Base-by-base conservation (phyloP, 2,329 filamentous ascomycete species). In the Pseudocercospora ulei region DNA sequence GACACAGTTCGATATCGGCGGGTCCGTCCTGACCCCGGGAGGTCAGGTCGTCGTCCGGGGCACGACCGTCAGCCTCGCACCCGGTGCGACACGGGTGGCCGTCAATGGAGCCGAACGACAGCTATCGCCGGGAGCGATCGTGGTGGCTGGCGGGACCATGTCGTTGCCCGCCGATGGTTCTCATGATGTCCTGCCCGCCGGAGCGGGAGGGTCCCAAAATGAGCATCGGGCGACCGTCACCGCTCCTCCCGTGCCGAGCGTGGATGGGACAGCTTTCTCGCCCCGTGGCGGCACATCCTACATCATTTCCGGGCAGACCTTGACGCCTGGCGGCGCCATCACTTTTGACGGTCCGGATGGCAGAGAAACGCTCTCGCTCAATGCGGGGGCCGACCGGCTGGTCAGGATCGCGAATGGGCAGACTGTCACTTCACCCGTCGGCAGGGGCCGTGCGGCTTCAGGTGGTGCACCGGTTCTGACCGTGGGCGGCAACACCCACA, bases 1-100 rank as follows among this genome's bases (percentile, higher is more conserved):
- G 3, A 67, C 65, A 1, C 65, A 68, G 25, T 68, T 64, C 53
- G 61, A 60, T 31, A 46, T 69, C 3, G 59, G 44, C 1, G 63
- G 62, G 5, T 54, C 61, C 27, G 56, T 50, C 0, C 43, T 61
- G 27, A 55, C 52, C 3, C 56, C 59, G 5, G 58, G 66, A 8
- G 65, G 64, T 1, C 55, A 57, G 7, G 64, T 56, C 1, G 57
- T 59, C 1, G 38, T 65, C 1, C 55, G 54, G 34, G 63, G 62
- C 1, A 64, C 60, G 7, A 54, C 61, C 1, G 50, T 69, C 33
- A 64, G 60, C 29, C 56, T 69, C 6, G 65, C 48, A 3, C 49
- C 58, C 1, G 61, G 54, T 4, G 65, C 63, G 13, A 59, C 56
- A 5, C 59, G 57, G 19, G 47, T 68, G 2, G 60, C 68, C 3